phyloP scores from a whole-genome alignment of 805 yeast genomes.

The Yarrowia yakushimensis region DNA sequence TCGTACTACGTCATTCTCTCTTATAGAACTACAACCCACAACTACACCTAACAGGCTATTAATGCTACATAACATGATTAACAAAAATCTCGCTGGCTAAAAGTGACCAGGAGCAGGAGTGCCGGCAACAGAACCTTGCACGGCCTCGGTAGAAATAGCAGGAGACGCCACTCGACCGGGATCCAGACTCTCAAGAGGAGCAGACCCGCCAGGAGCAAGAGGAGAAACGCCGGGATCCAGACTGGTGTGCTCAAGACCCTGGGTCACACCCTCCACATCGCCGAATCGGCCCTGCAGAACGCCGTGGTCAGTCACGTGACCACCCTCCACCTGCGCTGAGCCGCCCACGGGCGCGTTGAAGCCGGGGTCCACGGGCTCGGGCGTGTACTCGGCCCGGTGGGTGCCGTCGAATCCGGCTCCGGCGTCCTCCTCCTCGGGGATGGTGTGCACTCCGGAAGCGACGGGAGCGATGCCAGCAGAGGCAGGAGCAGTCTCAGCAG shows the following conservation, averaged over 20 bases:
- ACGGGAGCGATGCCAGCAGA: neutral
- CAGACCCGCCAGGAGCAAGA: neutral
- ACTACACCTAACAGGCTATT: neutral
- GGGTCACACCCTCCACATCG: conserved; percentile 5
- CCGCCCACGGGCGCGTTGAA: conserved; percentile 16
- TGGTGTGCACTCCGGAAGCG: conserved; percentile 10
- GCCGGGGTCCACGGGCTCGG: conserved; percentile 14
- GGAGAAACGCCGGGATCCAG: neutral
- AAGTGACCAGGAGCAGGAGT: conserved; percentile 12
- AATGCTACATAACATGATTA: neutral
- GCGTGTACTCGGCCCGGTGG: conserved; percentile 10
- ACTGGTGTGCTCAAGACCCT: neutral
- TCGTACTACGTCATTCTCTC: no score
- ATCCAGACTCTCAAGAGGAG: neutral
- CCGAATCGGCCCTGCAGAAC: conserved; percentile 15
- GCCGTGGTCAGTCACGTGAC: conserved; percentile 11
- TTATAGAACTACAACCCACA: neutral
- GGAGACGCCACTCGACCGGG: neutral
- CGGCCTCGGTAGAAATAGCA: conserved; percentile 1
- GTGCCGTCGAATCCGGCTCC: conserved; percentile 19
- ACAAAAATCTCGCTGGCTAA: neutral
- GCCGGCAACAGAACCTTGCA: neutral
- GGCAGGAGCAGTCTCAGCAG: neutral
- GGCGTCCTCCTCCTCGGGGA: conserved; percentile 19
- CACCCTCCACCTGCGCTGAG: neutral